These are phyloP conservation scores for Hansfordia pulvinata DNA, from an alignment of 2,329 filamentous ascomycete species.

Conservation along the genomic window DNA sequence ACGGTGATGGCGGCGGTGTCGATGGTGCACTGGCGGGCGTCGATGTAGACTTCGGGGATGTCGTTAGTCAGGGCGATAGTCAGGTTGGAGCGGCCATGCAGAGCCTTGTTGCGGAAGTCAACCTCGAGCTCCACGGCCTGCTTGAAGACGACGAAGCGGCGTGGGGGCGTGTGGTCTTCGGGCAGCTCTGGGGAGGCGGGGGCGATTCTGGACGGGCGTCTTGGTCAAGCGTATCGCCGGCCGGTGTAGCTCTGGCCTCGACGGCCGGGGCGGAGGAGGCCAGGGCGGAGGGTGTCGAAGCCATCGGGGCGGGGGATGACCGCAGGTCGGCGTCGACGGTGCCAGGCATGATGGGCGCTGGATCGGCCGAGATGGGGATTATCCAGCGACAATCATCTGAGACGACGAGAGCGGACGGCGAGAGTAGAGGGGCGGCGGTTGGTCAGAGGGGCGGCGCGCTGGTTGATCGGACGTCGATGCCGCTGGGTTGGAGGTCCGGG, in stretches of 20 bases:
- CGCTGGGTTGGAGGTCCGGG: too few species aligned
- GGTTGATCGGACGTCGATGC: too few species aligned
- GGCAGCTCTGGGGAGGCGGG: too few species aligned
- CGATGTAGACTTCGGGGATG: slow-evolving; percentile 42
- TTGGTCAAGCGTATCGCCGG: too few species aligned
- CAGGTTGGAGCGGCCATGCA: slow-evolving; percentile 72
- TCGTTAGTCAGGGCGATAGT: slow-evolving; percentile 53
- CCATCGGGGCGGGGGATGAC: too few species aligned
- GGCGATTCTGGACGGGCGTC: too few species aligned
- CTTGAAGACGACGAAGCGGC: slow-evolving; percentile 48
- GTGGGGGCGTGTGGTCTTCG: slow-evolving; percentile 16
- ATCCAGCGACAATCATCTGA: too few species aligned
- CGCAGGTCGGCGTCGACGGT: background rate
- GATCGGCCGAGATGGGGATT: too few species aligned
- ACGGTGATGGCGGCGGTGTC: slow-evolving; percentile 39
- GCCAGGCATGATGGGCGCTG: slow-evolving; percentile 1
- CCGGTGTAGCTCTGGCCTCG: slow-evolving; percentile 10
- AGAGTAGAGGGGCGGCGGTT: too few species aligned
- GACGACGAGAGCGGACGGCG: too few species aligned
- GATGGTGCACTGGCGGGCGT: slow-evolving; percentile 49
- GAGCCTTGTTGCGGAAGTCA: slow-evolving; percentile 61
- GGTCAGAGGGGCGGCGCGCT: too few species aligned
- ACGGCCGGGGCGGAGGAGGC: slow-evolving; percentile 7
- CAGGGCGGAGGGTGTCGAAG: too few species aligned
- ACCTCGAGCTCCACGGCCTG: slow-evolving; percentile 85